Conservation (phyloP, 2,329 filamentous ascomycete species). For the Colletotrichum sp. region DNA sequence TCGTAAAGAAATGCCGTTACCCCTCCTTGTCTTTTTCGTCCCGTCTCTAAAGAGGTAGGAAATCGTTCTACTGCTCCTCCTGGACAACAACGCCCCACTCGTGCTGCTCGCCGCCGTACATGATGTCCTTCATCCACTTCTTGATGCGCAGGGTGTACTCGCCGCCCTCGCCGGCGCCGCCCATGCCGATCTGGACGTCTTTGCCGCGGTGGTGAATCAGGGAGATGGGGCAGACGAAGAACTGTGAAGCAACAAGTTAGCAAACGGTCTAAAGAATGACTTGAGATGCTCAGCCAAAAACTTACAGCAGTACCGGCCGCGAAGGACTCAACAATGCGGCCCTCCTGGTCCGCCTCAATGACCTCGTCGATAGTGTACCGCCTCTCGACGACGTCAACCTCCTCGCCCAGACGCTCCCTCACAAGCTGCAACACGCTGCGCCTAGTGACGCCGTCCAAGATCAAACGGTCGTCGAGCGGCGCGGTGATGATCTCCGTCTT, state of each 20-base stretch:
- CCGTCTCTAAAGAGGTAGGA: neutral
- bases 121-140: slow-evolving; percentile 72
- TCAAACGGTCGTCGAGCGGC: slow-evolving; percentile 80
- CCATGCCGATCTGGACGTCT: slow-evolving; percentile 68
- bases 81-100: slow-evolving; percentile 73
- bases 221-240: slow-evolving; percentile 73
- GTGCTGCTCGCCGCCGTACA: slow-evolving; percentile 74
- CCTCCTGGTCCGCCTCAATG: slow-evolving; percentile 73
- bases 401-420: slow-evolving; percentile 61
- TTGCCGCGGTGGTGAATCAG: slow-evolving; percentile 70
- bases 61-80: slow-evolving; percentile 53
- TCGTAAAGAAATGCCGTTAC: neutral
- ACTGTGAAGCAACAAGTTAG: slow-evolving; percentile 46
- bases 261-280: neutral
- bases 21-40: neutral
- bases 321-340: slow-evolving; percentile 82
- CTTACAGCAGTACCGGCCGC: slow-evolving; percentile 84
- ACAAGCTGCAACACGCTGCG: slow-evolving; percentile 79
- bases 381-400: slow-evolving; percentile 78
- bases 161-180: slow-evolving; percentile 54
- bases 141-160: slow-evolving; percentile 68
- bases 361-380: slow-evolving; percentile 84
- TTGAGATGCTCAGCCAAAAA: slow-evolving; percentile 31
- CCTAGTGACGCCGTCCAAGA: slow-evolving; percentile 88
- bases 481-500: slow-evolving; percentile 79